phyloP scores from a whole-genome alignment of 305 asterid genomes.

The Solanum hybrid region DNA sequence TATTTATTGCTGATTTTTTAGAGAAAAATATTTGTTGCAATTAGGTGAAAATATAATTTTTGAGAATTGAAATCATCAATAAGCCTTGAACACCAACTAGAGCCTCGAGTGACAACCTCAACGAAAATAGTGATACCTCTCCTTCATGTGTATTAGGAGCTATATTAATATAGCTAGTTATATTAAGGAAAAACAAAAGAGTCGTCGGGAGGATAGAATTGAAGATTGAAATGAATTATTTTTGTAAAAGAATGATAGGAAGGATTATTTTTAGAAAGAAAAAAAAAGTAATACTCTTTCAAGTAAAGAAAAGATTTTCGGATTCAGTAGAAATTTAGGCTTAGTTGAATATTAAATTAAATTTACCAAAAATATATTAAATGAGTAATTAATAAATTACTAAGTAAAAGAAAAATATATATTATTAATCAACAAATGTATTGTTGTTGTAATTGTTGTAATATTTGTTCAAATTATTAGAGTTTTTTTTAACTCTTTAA shows the following conservation, averaged over 20 bases:
- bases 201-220: neutral
- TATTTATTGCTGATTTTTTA: neutral
- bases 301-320: neutral
- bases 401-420: too few species aligned
- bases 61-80: neutral
- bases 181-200: too few species aligned
- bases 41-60: neutral
- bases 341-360: too few species aligned
- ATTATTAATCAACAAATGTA: too few species aligned
- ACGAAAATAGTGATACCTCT: neutral
- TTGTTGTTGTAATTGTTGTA: too few species aligned
- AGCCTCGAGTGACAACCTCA: neutral
- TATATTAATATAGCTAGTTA: too few species aligned
- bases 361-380: too few species aligned
- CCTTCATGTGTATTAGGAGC: neutral
- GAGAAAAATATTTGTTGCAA: neutral
- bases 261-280: neutral
- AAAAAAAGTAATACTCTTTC: neutral
- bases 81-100: neutral
- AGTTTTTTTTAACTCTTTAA: too few species aligned
- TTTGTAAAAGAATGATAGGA: neutral
- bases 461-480: too few species aligned
- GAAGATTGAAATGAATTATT: neutral
- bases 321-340: neutral
- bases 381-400: too few species aligned